Evolutionary conservation across 1,284 basidiomycete species (phyloP), one percentile per base, ranked within the genome.

Genomic region (Microbotryum intermedium): DNA sequence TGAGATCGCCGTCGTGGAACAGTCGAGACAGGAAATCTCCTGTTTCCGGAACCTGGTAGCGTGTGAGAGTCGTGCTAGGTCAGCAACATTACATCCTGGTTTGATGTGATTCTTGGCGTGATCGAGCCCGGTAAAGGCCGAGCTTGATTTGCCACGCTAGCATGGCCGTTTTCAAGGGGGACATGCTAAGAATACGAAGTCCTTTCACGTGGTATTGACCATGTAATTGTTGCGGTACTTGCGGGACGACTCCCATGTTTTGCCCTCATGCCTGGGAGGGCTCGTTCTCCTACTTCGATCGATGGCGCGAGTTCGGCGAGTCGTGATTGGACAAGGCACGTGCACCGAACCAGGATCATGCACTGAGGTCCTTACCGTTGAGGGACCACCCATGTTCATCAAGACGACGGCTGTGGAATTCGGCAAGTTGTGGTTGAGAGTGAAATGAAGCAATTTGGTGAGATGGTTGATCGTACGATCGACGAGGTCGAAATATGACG

Each of bases 381-480:
- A 84, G 11, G 94, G 94, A 1, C 94, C 94, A 50, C 94, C 94
- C 94, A 98, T 97, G 77, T 97, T 98, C 78, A 98, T 81, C 87
- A 98, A 89, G 39, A 98, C 88, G 61, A 98, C 82, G 45, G 87
- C 94, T 88, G 73, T 77, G 34, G 1, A 25, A n/a, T 8, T 18
- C 16, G 34, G n/a, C 20, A 25, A 18, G 25, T 20, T 7, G 6
- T n/a, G 21, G 21, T 6, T 21, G 23, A 44, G 52, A 18, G 34
- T 39, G 25, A 30, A 51, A 29, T 23, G 50, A 52, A 10, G 47
- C 21, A 26, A 21, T 43, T 6, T 5, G 47, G 2, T 20, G 47
- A 6, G 34, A 18, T 34, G 45, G 8, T n/a, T n/a, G 30, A 25
- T 25, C 43, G 21, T 43, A 43, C 13, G 7, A 25, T 16, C 48